Evolutionary conservation across 2,329 filamentous ascomycete species (phyloP).

Genomic region (Teratosphaeria gauchensis): DNA sequence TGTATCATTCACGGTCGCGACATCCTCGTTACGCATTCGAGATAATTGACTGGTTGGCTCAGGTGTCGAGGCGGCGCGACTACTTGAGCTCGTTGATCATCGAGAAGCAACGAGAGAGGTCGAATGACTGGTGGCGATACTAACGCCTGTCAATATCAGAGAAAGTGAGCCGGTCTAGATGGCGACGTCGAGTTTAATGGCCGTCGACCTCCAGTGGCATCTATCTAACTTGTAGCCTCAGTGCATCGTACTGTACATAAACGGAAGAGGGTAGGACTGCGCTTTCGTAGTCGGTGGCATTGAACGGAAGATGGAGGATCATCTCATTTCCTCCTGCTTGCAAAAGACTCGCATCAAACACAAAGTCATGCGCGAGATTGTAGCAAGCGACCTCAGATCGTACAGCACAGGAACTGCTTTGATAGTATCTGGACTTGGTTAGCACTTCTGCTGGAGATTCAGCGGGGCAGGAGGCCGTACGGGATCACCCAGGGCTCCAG

Average conservation of each 20-base stretch:
- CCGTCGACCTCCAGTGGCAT: too few relatives aligned
- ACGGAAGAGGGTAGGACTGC: slow-evolving; percentile 46
- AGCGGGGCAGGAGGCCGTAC: slow-evolving; percentile 25
- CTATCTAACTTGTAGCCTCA: slow-evolving; percentile 45
- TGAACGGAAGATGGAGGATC: slow-evolving; percentile 49
- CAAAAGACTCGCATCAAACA: slow-evolving; percentile 42
- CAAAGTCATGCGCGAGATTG: slow-evolving; percentile 50
- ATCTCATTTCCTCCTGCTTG: slow-evolving; percentile 47
- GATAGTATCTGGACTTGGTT: slow-evolving; percentile 35
- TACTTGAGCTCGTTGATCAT: too few relatives aligned
- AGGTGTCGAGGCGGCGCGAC: too few relatives aligned
- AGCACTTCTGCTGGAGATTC: background rate
- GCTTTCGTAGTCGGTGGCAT: slow-evolving; percentile 50
- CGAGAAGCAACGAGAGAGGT: background rate
- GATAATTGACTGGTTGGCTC: too few relatives aligned
- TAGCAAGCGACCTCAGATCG: slow-evolving; percentile 53
- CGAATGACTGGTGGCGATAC: background rate
- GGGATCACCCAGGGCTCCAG: slow-evolving; percentile 48
- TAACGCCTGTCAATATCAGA: too few relatives aligned
- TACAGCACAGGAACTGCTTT: slow-evolving; percentile 51
- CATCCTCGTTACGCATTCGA: too few relatives aligned
- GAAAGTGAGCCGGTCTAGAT: too few relatives aligned
- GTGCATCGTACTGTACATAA: slow-evolving; percentile 58
- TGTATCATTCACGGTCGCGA: too few relatives aligned
- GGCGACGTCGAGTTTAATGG: too few relatives aligned